phyloP scores from a whole-genome alignment of 331 rosid species.

The Cydonia oblonga region DNA sequence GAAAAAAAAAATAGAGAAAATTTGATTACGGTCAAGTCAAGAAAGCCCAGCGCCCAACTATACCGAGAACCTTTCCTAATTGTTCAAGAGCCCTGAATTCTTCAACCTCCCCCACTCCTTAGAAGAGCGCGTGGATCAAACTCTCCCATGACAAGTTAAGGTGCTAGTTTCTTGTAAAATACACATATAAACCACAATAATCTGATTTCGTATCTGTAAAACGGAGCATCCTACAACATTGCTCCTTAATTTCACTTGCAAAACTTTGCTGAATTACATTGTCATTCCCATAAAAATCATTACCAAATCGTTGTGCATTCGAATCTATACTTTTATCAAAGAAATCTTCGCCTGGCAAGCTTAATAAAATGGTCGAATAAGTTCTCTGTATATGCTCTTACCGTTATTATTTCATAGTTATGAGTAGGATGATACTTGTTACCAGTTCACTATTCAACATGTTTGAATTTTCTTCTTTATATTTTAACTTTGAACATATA shows the following conservation, averaged over 20 bases:
- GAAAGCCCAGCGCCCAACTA: conserved; percentile 27
- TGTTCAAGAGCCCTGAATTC: conserved; percentile 22
- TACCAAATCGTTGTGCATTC: too few relatives aligned
- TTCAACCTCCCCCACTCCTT: not conserved
- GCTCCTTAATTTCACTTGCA: too few relatives aligned
- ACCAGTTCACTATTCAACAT: not conserved
- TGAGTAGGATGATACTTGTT: not conserved
- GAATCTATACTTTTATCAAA: too few relatives aligned
- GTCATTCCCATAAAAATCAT: too few relatives aligned
- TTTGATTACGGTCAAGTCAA: conserved; percentile 20
- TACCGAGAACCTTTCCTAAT: conserved; percentile 6
- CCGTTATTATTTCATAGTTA: too few relatives aligned
- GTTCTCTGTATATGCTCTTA: not conserved
- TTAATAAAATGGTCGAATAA: too few relatives aligned
- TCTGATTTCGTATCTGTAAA: not conserved
- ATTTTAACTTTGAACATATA: not conserved
- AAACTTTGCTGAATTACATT: too few relatives aligned
- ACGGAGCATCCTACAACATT: too few relatives aligned
- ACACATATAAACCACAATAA: not conserved
- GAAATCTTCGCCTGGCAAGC: too few relatives aligned
- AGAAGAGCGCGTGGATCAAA: not conserved
- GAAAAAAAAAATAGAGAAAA: not conserved
- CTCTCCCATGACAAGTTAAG: not conserved
- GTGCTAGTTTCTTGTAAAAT: not conserved
- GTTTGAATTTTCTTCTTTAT: not conserved